Percentiles rank a stretch among this genome's conserved stretches.
These are phyloP conservation scores for Monosporozyma servazzii DNA, from an alignment of 805 yeast genomes.

Conservation along the genomic window DNA sequence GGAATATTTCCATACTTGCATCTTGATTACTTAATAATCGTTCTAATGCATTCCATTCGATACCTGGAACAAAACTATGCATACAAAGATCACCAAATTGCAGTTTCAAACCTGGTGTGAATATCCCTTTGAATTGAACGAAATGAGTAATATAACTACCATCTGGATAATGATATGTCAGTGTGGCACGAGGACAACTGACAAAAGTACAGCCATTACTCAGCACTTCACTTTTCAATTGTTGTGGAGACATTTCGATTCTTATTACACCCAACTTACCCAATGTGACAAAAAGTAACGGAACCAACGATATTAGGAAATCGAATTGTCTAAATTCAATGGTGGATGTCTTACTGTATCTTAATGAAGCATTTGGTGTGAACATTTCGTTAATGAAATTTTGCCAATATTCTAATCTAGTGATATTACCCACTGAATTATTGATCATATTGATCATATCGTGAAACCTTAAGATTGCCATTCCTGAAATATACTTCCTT, in stretches of 20 bases:
- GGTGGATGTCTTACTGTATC: constrained; percentile 38
- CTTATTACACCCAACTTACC: constrained; percentile 40
- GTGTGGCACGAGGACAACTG: constrained; percentile 42
- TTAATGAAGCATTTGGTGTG: constrained; percentile 40
- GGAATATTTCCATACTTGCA: constrained; percentile 11
- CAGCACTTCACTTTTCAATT: constrained; percentile 42
- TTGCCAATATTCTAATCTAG: constrained; percentile 43
- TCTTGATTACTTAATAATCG: constrained; percentile 38
- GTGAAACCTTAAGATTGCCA: constrained; percentile 42
- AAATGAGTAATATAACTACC: constrained; percentile 58
- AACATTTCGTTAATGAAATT: constrained; percentile 42
- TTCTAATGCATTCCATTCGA: constrained; percentile 40
- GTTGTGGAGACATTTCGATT: constrained; percentile 40
- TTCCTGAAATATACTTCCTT: constrained; percentile 37
- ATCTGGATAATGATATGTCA: constrained; percentile 50
- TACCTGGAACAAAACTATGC: constrained; percentile 37
- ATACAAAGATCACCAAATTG: constrained; percentile 63
- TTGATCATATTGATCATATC: constrained; percentile 42
- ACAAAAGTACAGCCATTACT: constrained; percentile 45
- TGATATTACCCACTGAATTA: constrained; percentile 35
- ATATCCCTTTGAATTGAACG: constrained; percentile 52
- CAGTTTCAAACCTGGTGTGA: constrained; percentile 53
- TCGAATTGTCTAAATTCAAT: constrained; percentile 50
- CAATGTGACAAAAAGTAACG: constrained; percentile 39
- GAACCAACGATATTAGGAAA: constrained; percentile 32